phyloP scores from a whole-genome alignment of 495 filamentous ascomycete genomes.

The Aspergillus hancockii region DNA sequence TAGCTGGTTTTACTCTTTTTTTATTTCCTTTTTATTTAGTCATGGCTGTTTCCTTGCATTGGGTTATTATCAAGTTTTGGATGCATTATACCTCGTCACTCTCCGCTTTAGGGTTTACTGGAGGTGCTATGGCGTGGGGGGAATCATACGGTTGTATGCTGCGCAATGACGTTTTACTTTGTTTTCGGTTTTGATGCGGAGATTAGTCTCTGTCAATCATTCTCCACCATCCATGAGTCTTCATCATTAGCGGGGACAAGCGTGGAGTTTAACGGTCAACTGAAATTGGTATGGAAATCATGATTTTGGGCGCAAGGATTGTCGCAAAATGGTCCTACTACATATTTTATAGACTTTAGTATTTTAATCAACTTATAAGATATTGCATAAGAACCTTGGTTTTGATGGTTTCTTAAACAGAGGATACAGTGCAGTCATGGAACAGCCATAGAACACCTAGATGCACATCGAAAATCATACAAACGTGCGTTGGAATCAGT shows the following conservation, averaged over 20 bases:
- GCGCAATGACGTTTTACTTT: background rate
- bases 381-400: too few species aligned
- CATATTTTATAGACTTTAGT: background rate
- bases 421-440: too few species aligned
- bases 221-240: background rate
- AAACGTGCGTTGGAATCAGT: too few species aligned
- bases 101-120: background rate
- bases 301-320: conserved; percentile 1
- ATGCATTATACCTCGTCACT: background rate
- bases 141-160: background rate
- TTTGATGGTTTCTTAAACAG: too few species aligned
- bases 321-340: background rate
- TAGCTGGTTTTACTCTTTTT: background rate
- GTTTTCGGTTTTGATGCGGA: background rate
- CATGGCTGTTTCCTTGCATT: background rate
- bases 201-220: background rate
- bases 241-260: background rate
- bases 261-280: background rate
- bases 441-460: too few species aligned
- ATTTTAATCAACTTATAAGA: background rate
- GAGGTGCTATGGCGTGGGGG: background rate
- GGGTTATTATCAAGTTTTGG: background rate
- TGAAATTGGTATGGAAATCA: background rate
- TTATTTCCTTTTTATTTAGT: background rate
- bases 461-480: too few species aligned